phyloP scores from a whole-genome alignment of 805 yeast genomes.

The Jamesozyma rosinii region DNA sequence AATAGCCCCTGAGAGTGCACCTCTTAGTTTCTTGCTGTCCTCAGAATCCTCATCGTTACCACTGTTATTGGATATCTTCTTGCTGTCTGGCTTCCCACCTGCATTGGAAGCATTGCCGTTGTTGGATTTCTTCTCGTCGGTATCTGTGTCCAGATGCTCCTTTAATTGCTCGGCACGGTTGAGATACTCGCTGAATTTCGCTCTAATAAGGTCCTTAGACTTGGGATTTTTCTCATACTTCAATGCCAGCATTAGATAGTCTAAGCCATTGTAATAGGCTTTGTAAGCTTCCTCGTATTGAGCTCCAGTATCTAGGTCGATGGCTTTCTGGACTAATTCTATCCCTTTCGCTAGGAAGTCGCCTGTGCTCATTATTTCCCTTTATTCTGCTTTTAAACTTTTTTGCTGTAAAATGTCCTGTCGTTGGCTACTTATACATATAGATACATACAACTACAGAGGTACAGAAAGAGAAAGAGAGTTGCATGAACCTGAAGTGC shows the following conservation, averaged over 20 bases:
- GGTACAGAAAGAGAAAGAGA: not conserved
- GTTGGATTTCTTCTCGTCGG: slow-evolving; percentile 39
- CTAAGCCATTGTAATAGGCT: slow-evolving; percentile 84
- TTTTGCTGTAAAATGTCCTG: not conserved
- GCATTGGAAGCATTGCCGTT: slow-evolving; percentile 32
- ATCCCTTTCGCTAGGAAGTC: slow-evolving; percentile 93
- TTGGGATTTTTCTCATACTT: slow-evolving; percentile 88
- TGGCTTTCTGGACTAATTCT: slow-evolving; percentile 86
- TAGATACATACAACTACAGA: not conserved
- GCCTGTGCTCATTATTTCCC: slow-evolving; percentile 35
- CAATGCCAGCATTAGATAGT: slow-evolving; percentile 89
- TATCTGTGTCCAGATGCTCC: slow-evolving; percentile 66
- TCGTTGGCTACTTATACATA: not conserved
- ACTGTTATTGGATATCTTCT: slow-evolving; percentile 38
- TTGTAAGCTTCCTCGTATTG: slow-evolving; percentile 91
- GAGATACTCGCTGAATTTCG: slow-evolving; percentile 84
- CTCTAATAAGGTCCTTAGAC: slow-evolving; percentile 78
- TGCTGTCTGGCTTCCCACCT: slow-evolving; percentile 30
- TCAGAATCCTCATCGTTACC: slow-evolving; percentile 51
- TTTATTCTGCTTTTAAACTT: not conserved
- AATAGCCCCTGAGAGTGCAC: slow-evolving; percentile 87
- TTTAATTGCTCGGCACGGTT: slow-evolving; percentile 90
- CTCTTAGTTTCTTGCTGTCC: slow-evolving; percentile 80
- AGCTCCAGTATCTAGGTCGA: slow-evolving; percentile 85
- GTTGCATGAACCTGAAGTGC: not conserved